A percentile compares a stretch with the other conserved stretches of the same genome.
Evolutionary conservation across 1,284 basidiomycete genomes (phyloP).

Genomic region (Megacollybia platyphylla): DNA sequence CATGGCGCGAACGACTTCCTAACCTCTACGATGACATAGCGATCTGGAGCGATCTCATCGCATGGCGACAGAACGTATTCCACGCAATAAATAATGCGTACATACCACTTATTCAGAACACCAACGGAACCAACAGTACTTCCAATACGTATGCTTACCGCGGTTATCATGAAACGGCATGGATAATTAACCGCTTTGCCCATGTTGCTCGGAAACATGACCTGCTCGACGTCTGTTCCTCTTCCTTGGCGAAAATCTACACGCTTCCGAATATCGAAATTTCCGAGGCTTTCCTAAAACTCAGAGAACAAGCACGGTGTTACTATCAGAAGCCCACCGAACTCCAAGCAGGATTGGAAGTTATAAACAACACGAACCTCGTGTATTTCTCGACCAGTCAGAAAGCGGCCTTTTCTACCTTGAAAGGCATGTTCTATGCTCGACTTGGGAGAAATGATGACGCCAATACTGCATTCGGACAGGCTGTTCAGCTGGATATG

Average conservation of each 20-base stretch:
- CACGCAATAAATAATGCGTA: conserved; percentile 97
- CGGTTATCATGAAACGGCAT: conserved; percentile 99
- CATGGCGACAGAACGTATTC: conserved; percentile 92
- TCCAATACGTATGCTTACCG: conserved; percentile 90
- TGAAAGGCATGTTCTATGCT: conserved; percentile 99
- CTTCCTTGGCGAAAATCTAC: conserved; percentile 94
- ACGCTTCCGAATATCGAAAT: conserved; percentile 99
- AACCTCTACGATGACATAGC: conserved; percentile 97
- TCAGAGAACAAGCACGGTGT: conserved; percentile 98
- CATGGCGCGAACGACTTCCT: conserved; percentile 95
- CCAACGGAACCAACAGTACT: conserved; percentile 34
- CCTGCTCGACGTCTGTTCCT: conserved; percentile 92
- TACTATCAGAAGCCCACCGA: conserved; percentile 96
- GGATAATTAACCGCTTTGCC: conserved; percentile 99
- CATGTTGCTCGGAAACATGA: conserved; percentile 98
- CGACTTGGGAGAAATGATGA: conserved; percentile 83
- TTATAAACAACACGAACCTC: conserved; percentile 98
- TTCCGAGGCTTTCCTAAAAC: conserved; percentile 97
- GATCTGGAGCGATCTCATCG: conserved; percentile 96
- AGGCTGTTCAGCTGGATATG: conserved; percentile 95
- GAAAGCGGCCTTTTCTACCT: conserved; percentile 98
- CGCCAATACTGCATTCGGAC: conserved; percentile 86
- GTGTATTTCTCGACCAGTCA: conserved; percentile 95
- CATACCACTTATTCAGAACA: conserved; percentile 70
- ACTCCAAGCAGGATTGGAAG: conserved; percentile 87